phyloP scores from a whole-genome alignment of 768 basidiomycete genomes.

The Mycena amicta region DNA sequence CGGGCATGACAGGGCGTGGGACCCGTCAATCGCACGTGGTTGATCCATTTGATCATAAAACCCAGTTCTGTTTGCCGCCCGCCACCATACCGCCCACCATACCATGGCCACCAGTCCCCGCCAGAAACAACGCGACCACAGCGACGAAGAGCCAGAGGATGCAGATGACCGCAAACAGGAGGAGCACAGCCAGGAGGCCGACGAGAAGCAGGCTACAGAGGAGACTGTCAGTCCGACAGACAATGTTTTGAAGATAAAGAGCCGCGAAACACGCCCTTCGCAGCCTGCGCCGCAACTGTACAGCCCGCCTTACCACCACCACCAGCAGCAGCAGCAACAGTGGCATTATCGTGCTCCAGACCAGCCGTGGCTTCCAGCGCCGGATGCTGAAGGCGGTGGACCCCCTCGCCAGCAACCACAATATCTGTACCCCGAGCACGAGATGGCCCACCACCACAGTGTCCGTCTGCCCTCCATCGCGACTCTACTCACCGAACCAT shows the following conservation, averaged over 20 bases:
- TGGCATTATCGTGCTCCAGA: neutral
- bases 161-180: neutral
- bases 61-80: neutral
- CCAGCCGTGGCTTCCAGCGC: neutral
- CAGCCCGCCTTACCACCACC: constrained; percentile 3
- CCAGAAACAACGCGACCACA: neutral
- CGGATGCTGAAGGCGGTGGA: too few relatives aligned
- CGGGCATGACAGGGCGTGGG: neutral
- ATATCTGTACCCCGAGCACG: neutral
- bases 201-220: neutral
- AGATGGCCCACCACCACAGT: constrained; percentile 2
- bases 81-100: neutral
- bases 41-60: neutral
- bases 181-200: neutral
- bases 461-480: constrained; percentile 21
- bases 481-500: constrained; percentile 18
- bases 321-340: neutral
- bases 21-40: neutral
- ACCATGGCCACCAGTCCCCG: neutral
- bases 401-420: neutral
- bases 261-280: neutral
- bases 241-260: neutral
- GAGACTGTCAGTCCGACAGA: neutral
- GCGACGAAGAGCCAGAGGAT: neutral
- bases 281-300: constrained; percentile 10